These are phyloP conservation scores for Aurantiochytrium sp. DNA, from an alignment of 108 stramenopile species.

Conservation along the genomic window DNA sequence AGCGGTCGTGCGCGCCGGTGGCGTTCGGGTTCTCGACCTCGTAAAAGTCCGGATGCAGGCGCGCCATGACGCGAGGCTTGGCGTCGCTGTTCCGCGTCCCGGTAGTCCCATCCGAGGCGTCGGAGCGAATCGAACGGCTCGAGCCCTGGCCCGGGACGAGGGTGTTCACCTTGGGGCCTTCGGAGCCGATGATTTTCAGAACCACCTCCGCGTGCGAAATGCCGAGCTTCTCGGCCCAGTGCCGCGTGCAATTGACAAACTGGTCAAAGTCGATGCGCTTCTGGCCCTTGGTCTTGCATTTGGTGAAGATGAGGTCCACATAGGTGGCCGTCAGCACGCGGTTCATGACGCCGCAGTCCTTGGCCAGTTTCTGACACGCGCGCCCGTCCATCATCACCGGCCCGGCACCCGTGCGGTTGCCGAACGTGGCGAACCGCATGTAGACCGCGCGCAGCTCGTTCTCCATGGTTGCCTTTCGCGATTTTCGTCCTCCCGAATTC, in stretches of 20 bases:
- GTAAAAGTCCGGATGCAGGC: not conserved
- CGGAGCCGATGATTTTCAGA: constrained; percentile 6
- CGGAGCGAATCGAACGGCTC: not conserved
- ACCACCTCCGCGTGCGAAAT: constrained; percentile 33
- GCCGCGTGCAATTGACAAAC: constrained; percentile 37
- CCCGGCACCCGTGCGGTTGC: not conserved
- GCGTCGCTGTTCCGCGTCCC: not conserved
- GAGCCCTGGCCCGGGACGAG: constrained; percentile 38
- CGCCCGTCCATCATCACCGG: constrained; percentile 4
- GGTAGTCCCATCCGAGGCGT: not conserved
- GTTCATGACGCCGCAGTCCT: constrained; percentile 39
- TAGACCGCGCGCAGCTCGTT: not conserved
- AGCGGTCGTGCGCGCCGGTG: not conserved
- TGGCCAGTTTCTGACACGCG: constrained; percentile 28
- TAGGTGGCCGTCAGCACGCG: constrained; percentile 39
- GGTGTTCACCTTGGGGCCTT: constrained; percentile 27
- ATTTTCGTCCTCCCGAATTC: too few species aligned
- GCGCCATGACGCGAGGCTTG: not conserved
- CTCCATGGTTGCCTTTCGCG: not conserved
- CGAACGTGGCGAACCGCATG: not conserved
- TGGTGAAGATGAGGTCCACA: constrained; percentile 51
- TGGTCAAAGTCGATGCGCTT: constrained; percentile 42
- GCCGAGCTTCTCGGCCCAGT: constrained; percentile 28
- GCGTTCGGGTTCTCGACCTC: constrained; percentile 17
- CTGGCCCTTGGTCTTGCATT: constrained; percentile 35